Conservation (phyloP, 2,329 filamentous ascomycete genomes). For the Ophiostoma himal-ulmi region DNA sequence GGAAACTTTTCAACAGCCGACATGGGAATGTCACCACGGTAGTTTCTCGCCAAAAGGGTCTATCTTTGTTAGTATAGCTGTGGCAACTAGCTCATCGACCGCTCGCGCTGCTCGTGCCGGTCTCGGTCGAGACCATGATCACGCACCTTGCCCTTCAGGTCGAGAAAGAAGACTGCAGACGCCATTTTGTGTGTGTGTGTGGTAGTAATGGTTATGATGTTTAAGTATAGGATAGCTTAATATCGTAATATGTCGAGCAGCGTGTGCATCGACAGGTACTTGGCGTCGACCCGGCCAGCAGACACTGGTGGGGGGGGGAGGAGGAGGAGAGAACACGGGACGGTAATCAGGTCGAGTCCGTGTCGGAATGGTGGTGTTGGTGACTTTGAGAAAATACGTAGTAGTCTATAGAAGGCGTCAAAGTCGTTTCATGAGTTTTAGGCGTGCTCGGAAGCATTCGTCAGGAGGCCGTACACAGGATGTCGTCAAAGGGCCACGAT, state of each 20-base stretch:
- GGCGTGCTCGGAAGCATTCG: neutral
- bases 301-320: neutral
- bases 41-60: constrained; percentile 98
- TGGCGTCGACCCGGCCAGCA: constrained; percentile 16
- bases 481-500: constrained; percentile 14
- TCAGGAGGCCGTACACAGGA: neutral
- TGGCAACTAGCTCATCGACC: neutral
- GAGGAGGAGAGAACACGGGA: neutral
- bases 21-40: constrained; percentile 98
- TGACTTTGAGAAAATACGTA: neutral
- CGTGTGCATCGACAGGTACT: neutral
- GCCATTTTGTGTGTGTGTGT: constrained; percentile 62
- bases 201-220: neutral
- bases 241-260: neutral
- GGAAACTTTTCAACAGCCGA: constrained; percentile 98
- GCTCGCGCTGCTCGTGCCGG: neutral
- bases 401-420: neutral
- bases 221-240: neutral
- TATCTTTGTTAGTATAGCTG: constrained; percentile 34
- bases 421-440: neutral
- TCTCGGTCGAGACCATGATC: neutral
- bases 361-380: neutral
- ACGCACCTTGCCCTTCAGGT: constrained; percentile 96
- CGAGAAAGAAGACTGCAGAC: constrained; percentile 95
- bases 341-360: neutral